Base-by-base conservation (phyloP, 352 stramenopile genomes). In the Saprolegnia diclina region DNA sequence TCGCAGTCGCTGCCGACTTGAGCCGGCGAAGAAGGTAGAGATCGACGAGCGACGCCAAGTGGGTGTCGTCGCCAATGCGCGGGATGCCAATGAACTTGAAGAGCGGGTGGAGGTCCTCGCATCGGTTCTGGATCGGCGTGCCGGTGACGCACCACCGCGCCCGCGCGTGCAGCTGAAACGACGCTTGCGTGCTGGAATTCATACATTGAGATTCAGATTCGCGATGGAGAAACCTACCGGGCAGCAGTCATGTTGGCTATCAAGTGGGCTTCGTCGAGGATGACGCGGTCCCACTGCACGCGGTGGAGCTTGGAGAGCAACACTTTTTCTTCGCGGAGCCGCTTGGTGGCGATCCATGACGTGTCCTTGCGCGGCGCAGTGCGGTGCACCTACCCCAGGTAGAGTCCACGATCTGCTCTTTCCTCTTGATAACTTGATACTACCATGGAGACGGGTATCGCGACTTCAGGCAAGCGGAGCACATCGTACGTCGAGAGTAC, bases 111-210 rank as follows among this genome's bases (percentile, higher is more conserved):
- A 97, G 74, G 70, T 97, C 90, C 53, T 89, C 82, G 18, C 82
- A 77, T 56, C 82, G 85, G 73, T 97, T 97, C 48, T 96, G 81
- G 55, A 97, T 91, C 0, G 90, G 89, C 18, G 90, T 97, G 13
- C 91, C 90, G 4, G 91, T 97, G 7, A 97, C 77, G 66, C 88
- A 96, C 76, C 92, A 94, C 7, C 89, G 86, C 3, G 83, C 77
- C 64, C 81, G 80, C 38, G 88, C 89, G 14, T 85, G 77, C 22
- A 98, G 78, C 0, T 78, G 72, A 26, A 79, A 83, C 0, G 82
- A 80, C 24, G 83, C 82, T 24, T 78, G 79, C 0, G 85, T 79
- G 54, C 63, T 69, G 62, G 4, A 24, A 19, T 59, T 9, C 52
- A 19, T 59, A 4, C 4, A 16, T 3, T 7, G 11, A 42, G 35